Conservation (phyloP, 495 filamentous ascomycete species). For the Xylaria telfairii region DNA sequence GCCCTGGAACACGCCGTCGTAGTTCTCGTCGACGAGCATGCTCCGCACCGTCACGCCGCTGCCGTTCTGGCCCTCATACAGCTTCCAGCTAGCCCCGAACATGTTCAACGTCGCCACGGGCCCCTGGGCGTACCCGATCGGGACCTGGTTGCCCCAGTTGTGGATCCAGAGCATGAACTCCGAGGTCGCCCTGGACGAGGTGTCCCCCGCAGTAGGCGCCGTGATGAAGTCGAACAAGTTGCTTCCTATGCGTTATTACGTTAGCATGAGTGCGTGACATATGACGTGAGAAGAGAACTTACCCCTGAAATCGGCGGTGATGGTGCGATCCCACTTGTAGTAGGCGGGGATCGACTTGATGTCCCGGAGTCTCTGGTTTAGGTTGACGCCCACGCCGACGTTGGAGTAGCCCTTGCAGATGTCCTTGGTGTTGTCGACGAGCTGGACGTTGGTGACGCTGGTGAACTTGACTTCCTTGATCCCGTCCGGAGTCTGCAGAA, state of each 20-base stretch:
- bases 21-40: constrained; percentile 43
- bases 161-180: constrained; percentile 53
- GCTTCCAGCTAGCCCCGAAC: constrained; percentile 46
- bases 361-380: constrained; percentile 41
- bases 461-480: constrained; percentile 35
- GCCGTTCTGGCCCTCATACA: constrained; percentile 46
- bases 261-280: constrained; percentile 7
- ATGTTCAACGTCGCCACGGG: constrained; percentile 40
- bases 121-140: constrained; percentile 44
- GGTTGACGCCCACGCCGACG: constrained; percentile 45
- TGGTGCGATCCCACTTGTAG: constrained; percentile 45
- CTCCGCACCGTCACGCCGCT: constrained; percentile 47
- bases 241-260: constrained; percentile 30
- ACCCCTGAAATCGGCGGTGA: constrained; percentile 46
- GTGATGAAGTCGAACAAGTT: constrained; percentile 51
- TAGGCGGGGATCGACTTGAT: constrained; percentile 45
- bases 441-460: constrained; percentile 31
- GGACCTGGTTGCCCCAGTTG: constrained; percentile 47
- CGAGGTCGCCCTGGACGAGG: constrained; percentile 38
- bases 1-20: constrained; percentile 43
- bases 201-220: constrained; percentile 40
- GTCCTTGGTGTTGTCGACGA: constrained; percentile 39
- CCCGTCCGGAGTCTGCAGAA: constrained; percentile 31
- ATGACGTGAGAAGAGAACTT: background rate
- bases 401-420: constrained; percentile 49